Evolutionary conservation across 2,329 filamentous ascomycete species (phyloP), one percentile per base, ranked within the genome.

Genomic region (Beauveria caledonica): DNA sequence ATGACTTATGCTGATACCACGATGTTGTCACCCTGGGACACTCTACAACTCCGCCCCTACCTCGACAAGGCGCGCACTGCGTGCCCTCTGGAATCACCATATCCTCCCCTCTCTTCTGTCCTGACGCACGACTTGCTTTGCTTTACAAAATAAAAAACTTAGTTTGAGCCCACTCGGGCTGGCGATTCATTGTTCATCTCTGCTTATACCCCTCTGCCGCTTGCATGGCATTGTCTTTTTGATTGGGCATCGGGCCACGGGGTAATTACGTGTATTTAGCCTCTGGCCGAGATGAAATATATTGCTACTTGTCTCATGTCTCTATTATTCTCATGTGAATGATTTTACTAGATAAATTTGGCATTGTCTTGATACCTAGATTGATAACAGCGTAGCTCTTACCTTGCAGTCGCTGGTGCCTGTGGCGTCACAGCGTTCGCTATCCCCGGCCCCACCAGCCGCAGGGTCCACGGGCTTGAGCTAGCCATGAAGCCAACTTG

Each of bases 1-100:
- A 62, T 50, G 60, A 62, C 36, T 62, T 60, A 62, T 51, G 60
- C 46, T 56, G 60, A 58, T 58, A 62, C 54, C 60, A 53, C 42
- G 49, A 62, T 55, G 15, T 51, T 46, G 52, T 58, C 48, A 58
- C 40, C 56, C 48, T 59, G 48, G 49, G 57, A 59, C 57, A 45
- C 39, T 50, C 56, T 25, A 36, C 23, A 36, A 36, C 59, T 50
- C 59, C 44, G 36, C 59, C 59, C 36, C 58, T 51, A 60, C 59
- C 45, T 39, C 39, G 45, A 53, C 57, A 29, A 51, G 56, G 46
- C 27, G 39, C 57, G 57, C 57, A 21, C 40, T 8, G 48, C 57
- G 48, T 44, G 33, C 40, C 59, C 59, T 50, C 40, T 55, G 59
- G 51, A 60, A 56, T 56, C 44, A 56, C 44, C 29, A 42, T 42